Evolutionary conservation across 768 basidiomycete species (phyloP).

Genomic region (Tylopilus rubrobrunneus): DNA sequence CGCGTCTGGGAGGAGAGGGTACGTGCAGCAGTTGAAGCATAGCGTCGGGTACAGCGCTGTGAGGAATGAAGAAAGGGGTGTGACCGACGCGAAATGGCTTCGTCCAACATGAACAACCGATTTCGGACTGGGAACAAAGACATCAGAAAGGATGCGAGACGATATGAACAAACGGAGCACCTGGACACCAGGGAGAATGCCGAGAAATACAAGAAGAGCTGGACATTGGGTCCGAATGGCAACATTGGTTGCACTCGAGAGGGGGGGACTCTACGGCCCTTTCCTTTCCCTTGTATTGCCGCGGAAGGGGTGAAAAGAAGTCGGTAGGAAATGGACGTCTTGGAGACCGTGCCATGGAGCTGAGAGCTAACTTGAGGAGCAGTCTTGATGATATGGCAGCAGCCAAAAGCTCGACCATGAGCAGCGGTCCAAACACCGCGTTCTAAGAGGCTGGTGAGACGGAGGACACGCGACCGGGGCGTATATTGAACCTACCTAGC

Average conservation of each 20-base stretch:
- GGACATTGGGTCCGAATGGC: slow-evolving; percentile 18
- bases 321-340: slow-evolving; percentile 37
- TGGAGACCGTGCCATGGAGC: slow-evolving; percentile 29
- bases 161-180: slow-evolving; percentile 28
- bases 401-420: slow-evolving; percentile 65
- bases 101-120: slow-evolving; percentile 35
- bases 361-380: slow-evolving; percentile 27
- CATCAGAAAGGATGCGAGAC: slow-evolving; percentile 5
- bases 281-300: slow-evolving; percentile 52
- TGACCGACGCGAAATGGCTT: slow-evolving; percentile 29
- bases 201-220: slow-evolving; percentile 47
- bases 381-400: slow-evolving; percentile 44
- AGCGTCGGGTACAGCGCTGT: slow-evolving; percentile 20
- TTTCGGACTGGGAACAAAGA: slow-evolving; percentile 27
- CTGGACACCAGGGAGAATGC: slow-evolving; percentile 47
- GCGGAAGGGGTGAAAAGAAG: slow-evolving; percentile 55
- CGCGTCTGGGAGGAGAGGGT: slow-evolving; percentile 12
- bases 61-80: slow-evolving; percentile 8
- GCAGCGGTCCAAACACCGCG: slow-evolving; percentile 18
- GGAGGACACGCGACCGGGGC: not conserved
- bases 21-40: slow-evolving; percentile 22
- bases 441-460: not conserved
- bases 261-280: slow-evolving; percentile 32
- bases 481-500: slow-evolving; percentile 7
- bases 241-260: slow-evolving; percentile 29